Conservation (phyloP, 2,329 filamentous ascomycete species). For the Colletotrichum abscissum region DNA sequence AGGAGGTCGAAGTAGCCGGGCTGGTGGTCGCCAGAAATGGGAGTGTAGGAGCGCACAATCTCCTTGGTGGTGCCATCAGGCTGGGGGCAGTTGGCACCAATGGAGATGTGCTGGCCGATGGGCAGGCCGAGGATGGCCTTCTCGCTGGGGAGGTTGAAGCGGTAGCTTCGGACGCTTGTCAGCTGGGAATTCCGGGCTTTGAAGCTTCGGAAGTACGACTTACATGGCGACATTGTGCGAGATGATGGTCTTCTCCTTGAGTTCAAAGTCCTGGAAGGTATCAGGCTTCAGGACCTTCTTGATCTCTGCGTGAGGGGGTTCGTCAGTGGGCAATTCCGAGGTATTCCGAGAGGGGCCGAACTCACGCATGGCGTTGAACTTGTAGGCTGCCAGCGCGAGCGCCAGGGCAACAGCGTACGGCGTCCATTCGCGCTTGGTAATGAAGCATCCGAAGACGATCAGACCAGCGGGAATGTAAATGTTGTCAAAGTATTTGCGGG, state of each 20-base stretch:
- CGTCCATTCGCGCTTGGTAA: constrained; percentile 83
- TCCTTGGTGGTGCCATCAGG: constrained; percentile 81
- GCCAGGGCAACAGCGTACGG: constrained; percentile 77
- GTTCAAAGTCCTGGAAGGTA: constrained; percentile 90
- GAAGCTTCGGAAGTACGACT: constrained; percentile 42
- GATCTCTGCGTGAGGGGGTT: constrained; percentile 62
- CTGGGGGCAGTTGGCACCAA: constrained; percentile 79
- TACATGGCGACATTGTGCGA: constrained; percentile 99
- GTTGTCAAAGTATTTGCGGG: constrained; percentile 78
- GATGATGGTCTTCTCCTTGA: constrained; percentile 94
- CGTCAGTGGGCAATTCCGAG: constrained; percentile 28
- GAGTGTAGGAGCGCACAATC: constrained; percentile 91
- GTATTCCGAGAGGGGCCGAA: constrained; percentile 39
- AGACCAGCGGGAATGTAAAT: constrained; percentile 87
- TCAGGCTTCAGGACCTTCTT: constrained; percentile 88
- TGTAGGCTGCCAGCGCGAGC: constrained; percentile 74
- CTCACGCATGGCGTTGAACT: constrained; percentile 79
- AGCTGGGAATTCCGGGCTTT: constrained; percentile 12
- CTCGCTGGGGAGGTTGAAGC: constrained; percentile 84
- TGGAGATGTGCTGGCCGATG: constrained; percentile 98
- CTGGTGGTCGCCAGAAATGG: constrained; percentile 89
- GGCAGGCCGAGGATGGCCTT: constrained; percentile 91
- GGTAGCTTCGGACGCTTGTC: constrained; percentile 71
- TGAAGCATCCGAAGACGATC: constrained; percentile 78
- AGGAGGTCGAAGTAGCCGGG: constrained; percentile 94